phyloP scores from a whole-genome alignment of 176 grass and related monocot genomes.

The Chloris gayana region DNA sequence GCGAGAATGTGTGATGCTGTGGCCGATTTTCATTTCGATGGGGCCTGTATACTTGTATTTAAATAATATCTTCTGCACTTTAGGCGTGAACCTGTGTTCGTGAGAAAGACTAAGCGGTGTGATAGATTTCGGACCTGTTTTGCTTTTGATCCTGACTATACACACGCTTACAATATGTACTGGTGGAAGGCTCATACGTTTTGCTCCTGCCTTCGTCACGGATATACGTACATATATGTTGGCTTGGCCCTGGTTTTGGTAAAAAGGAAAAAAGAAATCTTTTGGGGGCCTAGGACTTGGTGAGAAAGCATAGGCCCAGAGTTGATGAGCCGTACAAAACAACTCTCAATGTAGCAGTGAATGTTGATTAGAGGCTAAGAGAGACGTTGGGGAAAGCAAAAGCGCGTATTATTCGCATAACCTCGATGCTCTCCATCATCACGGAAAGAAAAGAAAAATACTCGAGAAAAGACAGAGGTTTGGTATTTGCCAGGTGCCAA shows the following conservation, averaged over 20 bases:
- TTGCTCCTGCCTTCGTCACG: not conserved
- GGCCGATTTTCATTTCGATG: not conserved
- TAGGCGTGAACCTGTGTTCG: not conserved
- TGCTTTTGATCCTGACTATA: too few relatives aligned
- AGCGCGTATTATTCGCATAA: not conserved
- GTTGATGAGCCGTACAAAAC: constrained; percentile 8
- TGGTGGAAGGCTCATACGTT: not conserved
- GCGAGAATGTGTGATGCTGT: constrained; percentile 22
- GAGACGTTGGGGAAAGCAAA: constrained; percentile 40
- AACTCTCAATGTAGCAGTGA: not conserved
- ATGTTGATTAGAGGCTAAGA: constrained; percentile 6
- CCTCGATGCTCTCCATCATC: not conserved
- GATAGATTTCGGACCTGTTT: too few relatives aligned
- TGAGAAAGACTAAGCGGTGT: too few relatives aligned
- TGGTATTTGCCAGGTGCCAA: constrained; percentile 32
- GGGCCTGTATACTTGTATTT: not conserved
- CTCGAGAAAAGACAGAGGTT: not conserved
- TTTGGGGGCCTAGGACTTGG: not conserved
- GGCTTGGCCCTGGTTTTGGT: not conserved
- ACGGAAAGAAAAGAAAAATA: not conserved
- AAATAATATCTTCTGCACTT: not conserved
- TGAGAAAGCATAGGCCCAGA: not conserved
- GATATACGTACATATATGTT: not conserved
- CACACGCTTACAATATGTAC: too few relatives aligned
- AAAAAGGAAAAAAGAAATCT: not conserved